phyloP scores from a whole-genome alignment of 306 rosid genomes.

The Rosa rugosa region DNA sequence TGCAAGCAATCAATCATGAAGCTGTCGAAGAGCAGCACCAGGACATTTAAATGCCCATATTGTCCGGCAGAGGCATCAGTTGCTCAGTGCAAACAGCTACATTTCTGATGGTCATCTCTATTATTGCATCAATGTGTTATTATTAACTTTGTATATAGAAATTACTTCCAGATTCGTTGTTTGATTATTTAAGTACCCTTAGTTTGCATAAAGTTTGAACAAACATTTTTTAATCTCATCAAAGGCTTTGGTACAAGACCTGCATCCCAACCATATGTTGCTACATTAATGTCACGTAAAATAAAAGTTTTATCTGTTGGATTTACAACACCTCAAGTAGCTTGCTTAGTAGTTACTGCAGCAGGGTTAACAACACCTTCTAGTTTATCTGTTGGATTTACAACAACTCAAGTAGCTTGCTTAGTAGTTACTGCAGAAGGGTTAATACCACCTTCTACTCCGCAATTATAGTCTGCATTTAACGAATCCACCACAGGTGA shows the following conservation, averaged over 20 bases:
- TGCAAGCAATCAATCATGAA: constrained; percentile 82
- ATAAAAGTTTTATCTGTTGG: neutral
- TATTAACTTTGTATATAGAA: constrained; percentile 43
- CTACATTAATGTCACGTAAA: neutral
- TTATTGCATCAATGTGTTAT: constrained; percentile 23
- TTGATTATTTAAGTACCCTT: constrained; percentile 30
- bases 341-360: neutral
- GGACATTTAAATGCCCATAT: constrained; percentile 78
- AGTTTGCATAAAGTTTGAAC: constrained; percentile 31
- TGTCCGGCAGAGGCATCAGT: constrained; percentile 69
- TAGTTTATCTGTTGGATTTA: neutral
- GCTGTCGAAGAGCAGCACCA: constrained; percentile 66
- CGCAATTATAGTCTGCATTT: too few species aligned
- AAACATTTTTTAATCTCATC: constrained; percentile 25
- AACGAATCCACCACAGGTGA: too few species aligned
- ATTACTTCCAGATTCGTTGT: constrained; percentile 33
- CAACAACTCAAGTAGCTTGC: neutral
- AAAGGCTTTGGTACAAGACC: neutral
- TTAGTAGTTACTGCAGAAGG: neutral
- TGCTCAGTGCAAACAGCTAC: constrained; percentile 58
- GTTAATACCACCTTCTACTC: neutral
- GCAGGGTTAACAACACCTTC: too few species aligned
- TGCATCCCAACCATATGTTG: neutral
- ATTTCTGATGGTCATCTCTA: constrained; percentile 46
- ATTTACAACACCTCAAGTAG: neutral